These are phyloP conservation scores for Penicillium taxi DNA, from an alignment of 495 filamentous ascomycete species.

Conservation along the genomic window DNA sequence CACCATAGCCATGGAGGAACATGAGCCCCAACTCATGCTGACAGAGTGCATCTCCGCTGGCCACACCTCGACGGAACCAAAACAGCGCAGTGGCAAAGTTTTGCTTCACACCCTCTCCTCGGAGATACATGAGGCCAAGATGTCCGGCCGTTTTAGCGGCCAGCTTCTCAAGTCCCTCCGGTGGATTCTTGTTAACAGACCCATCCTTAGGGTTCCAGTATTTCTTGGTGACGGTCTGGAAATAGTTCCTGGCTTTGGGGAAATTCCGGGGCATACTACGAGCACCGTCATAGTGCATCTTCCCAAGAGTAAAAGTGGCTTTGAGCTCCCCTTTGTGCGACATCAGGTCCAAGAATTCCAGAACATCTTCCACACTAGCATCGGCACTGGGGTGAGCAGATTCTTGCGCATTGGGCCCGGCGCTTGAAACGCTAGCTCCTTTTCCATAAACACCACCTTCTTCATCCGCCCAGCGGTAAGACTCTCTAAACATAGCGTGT, in stretches of 20 bases:
- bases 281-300: slow-evolving; percentile 85
- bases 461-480: slow-evolving; percentile 76
- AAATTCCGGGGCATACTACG: slow-evolving; percentile 66
- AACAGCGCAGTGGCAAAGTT: slow-evolving; percentile 63
- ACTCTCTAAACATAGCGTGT: slow-evolving; percentile 61
- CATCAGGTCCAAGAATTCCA: slow-evolving; percentile 92
- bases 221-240: slow-evolving; percentile 68
- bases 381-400: slow-evolving; percentile 64
- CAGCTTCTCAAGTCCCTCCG: slow-evolving; percentile 62
- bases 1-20: slow-evolving; percentile 77
- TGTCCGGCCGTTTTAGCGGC: slow-evolving; percentile 87
- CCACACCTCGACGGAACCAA: slow-evolving; percentile 82
- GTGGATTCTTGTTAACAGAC: slow-evolving; percentile 44
- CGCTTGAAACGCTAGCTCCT: slow-evolving; percentile 84
- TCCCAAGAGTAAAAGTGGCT: slow-evolving; percentile 80
- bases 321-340: slow-evolving; percentile 89
- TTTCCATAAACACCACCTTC: slow-evolving; percentile 90
- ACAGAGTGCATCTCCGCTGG: slow-evolving; percentile 73
- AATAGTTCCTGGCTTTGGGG: slow-evolving; percentile 69
- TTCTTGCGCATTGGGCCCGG: slow-evolving; percentile 74
- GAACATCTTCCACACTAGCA: slow-evolving; percentile 81
- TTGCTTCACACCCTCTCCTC: slow-evolving; percentile 83
- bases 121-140: slow-evolving; percentile 85
- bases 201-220: slow-evolving; percentile 87
- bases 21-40: slow-evolving; percentile 82